These are phyloP conservation scores for Prunus persica DNA, from an alignment of 306 rosid species.

Conservation along the genomic window DNA sequence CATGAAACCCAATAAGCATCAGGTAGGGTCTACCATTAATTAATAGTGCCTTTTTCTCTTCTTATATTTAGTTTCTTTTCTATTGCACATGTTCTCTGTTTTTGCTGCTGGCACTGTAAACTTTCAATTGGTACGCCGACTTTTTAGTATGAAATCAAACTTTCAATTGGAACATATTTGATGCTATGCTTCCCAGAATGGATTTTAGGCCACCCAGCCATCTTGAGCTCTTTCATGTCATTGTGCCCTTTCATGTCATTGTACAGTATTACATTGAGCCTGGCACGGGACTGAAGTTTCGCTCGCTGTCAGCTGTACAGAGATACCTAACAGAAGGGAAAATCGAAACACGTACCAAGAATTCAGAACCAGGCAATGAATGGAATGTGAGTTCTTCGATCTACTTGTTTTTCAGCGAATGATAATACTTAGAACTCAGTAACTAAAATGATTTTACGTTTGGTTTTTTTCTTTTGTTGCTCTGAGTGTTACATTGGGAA, in stretches of 20 bases:
- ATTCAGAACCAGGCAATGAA: constrained; percentile 16
- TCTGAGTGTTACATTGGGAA: background rate
- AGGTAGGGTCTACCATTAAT: background rate
- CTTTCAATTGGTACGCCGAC: background rate
- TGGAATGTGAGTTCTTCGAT: constrained; percentile 36
- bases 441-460: background rate
- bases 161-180: background rate
- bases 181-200: background rate
- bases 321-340: constrained; percentile 39
- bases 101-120: background rate
- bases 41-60: background rate
- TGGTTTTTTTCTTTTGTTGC: background rate
- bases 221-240: background rate
- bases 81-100: background rate
- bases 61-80: background rate
- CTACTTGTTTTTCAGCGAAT: background rate
- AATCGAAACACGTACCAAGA: background rate
- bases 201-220: background rate
- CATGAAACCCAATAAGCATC: background rate
- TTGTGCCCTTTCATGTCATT: constrained; percentile 2
- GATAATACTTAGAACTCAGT: background rate
- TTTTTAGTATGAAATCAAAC: background rate
- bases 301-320: constrained; percentile 54
- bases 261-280: constrained; percentile 54
- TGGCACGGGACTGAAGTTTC: constrained; percentile 45